Base-by-base conservation (phyloP, 2,329 filamentous ascomycete species). In the Dichotomopilus funicola region DNA sequence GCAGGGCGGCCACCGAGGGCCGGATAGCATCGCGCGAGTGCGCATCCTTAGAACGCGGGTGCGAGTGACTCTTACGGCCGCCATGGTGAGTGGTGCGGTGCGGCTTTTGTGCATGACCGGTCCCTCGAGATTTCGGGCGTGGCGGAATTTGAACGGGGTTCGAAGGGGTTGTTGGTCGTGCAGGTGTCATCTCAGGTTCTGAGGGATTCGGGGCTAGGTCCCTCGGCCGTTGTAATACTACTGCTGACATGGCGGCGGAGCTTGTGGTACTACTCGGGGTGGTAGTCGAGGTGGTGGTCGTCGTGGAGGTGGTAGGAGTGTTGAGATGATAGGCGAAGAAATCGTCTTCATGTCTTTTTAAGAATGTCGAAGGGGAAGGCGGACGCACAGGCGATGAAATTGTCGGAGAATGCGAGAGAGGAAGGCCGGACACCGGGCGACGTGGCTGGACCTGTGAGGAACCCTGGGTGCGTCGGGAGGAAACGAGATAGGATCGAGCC, bases 1-100 rank as follows among this genome's bases (percentile, higher is more conserved):
- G 72, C 34, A 86, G 71, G 10, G 81, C 80, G 5, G 81, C 81
- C 34, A 86, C 76, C 0, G 81, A 83, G 0, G 82, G 76, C 5
- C 82, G 78, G 27, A 86, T 73, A 12, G 75, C 71, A 55, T 82
- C 79, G 5, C 79, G 75, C 1, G 77, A 76, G 64, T 78, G 77
- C 1, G 72, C 67, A 53, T 78, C 73, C 56, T 69, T 71, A 7
- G 69, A 67, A 42, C 68, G 69, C 19, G 62, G 53, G 43, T 54
- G 62, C 8, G 66, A 60, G 27, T 65, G 66, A 41, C 68, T 68
- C 51, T 68, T 68, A 44, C 71, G 70, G 49, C 74, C 70, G 33
- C 66, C 67, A 56, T 71, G 66, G 51, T 71, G 69, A 27, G 19
- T 27, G 19, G 19, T 27, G 41, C 73, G 71, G 63, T 67, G 74